Base-by-base conservation (phyloP, 202 grass and related monocot genomes). In the Hordeum pubiflorum region DNA sequence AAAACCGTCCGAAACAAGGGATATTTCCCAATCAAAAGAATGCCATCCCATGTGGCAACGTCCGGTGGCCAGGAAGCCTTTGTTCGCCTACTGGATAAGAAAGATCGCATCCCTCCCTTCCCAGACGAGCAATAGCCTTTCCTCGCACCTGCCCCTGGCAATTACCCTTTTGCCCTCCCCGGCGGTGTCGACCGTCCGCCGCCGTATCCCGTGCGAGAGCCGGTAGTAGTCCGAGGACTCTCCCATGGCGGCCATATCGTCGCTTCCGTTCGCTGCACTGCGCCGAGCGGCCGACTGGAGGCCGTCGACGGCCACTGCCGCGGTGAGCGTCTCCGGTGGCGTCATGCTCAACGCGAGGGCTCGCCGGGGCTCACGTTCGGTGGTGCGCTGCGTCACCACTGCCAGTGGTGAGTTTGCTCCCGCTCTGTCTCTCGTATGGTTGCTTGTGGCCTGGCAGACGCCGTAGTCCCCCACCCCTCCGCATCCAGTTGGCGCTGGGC, bases 361-460 rank as follows among this genome's bases (percentile, higher is more conserved):
- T 40, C 83, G 79, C 18, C 33, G 82, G 27, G 57, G 69, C 27
- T 83, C 90, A 10, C 85, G 90, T 22, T 84, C 86, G 69, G 87
- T 91, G n/a, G 95, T 93, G 63, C 90, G 92, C 12, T 98, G 92
- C 70, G 82, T 89, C 41, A 78, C 90, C 37, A 50, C 92, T 11
- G 65, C 86, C 20, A 89, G 48, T 46, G 85, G 92, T 98, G 79
- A 98, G 88, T 74, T 76, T 75, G 77, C 52, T 72, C 26, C 15
- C 10, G 32, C 39, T 74, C 55, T 57, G 6, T 62, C 17, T 54
- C 10, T 69, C 6, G 17, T 85, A 11, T n/a, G 41, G 7, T 15
- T 64, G 9, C 9, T 15, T 20, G 24, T 74, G 39, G 39, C 39
- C 39, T 62, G 26, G 41, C 7, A 31, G 24, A 4, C 41, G 24